Percentiles rank a stretch among this genome's conserved stretches.
These are phyloP conservation scores for Dictyostelium brefeldianum DNA, from an alignment of 78 protist species.

Conservation along the genomic window DNA sequence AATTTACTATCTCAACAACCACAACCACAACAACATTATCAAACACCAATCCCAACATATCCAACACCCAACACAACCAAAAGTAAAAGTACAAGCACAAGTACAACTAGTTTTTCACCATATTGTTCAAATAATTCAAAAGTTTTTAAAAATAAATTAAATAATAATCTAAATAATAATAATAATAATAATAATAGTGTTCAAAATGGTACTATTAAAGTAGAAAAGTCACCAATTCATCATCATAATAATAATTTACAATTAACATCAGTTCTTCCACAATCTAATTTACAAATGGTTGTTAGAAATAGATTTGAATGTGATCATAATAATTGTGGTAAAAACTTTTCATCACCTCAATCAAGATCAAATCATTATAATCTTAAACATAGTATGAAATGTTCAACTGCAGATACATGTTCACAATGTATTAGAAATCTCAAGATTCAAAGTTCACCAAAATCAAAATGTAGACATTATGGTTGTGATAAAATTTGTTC, in stretches of 20 bases:
- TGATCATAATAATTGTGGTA: background rate
- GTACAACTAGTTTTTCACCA: no score
- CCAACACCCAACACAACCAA: no score
- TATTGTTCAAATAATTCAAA: background rate
- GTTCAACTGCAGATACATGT: background rate
- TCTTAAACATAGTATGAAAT: background rate
- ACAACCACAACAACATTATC: no score
- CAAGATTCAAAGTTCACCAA: conserved; percentile 1
- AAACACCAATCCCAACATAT: no score
- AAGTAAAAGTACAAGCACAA: no score
- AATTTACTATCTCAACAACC: no score
- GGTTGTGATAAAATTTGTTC: conserved; percentile 22
- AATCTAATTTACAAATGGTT: background rate
- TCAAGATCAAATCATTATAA: conserved; percentile 9
- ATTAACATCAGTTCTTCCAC: background rate
- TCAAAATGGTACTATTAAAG: background rate
- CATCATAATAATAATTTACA: background rate
- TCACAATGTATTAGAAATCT: background rate
- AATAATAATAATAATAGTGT: background rate
- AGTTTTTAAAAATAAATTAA: background rate
- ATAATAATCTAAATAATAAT: background rate
- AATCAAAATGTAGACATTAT: conserved; percentile 14
- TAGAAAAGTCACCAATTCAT: background rate
- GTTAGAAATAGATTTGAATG: background rate
- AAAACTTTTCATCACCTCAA: conserved; percentile 7